Base-by-base conservation (phyloP, 495 filamentous ascomycete species). In the Aspergillus cristatus region DNA sequence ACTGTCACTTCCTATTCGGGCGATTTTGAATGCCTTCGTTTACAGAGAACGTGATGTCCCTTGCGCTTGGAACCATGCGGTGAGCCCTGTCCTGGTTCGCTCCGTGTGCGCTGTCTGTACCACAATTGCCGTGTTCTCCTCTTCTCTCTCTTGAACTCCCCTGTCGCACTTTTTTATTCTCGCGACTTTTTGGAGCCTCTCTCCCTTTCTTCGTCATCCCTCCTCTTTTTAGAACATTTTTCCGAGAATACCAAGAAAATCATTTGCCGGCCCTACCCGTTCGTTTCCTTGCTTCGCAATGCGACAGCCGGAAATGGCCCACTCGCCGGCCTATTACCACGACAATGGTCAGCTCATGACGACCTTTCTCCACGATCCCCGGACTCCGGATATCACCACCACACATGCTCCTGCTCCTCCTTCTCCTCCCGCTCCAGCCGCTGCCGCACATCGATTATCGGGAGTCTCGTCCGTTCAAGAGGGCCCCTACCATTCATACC, bases 221-320 rank as follows among this genome's bases (percentile, higher is more conserved):
- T 24, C 20, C 20, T 24, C 20, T n/a, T n/a, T 14, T 32, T 32
- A 11, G 12, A 6, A 5, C 29, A 5, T 5, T 32, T 13, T 13
- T 11, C 29, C 29, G n/a, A 32, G 29, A 14, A 14, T 5, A 5
- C n/a, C 29, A 6, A n/a, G n/a, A n/a, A n/a, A n/a, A n/a, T n/a
- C n/a, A n/a, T n/a, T 24, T 24, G 20, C 20, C 20, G 20, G 20
- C 20, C 8, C 8, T 24, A 4, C 20, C 20, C 20, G n/a, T n/a
- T 22, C 13, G 4, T 16, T 18, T 6, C 14, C 45, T 48, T 48
- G 39, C 41, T 49, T 15, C 48, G 39, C 47, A 48, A 63, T 66
- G 60, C 49, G 45, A 46, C 52, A 51, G 31, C 58, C 58, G 44
- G 60, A 60, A 50, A 67, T 65, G 63, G 55, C 63, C 48, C 56